These are phyloP conservation scores for Saraca asoca DNA, from an alignment of 331 rosid species.

Conservation along the genomic window DNA sequence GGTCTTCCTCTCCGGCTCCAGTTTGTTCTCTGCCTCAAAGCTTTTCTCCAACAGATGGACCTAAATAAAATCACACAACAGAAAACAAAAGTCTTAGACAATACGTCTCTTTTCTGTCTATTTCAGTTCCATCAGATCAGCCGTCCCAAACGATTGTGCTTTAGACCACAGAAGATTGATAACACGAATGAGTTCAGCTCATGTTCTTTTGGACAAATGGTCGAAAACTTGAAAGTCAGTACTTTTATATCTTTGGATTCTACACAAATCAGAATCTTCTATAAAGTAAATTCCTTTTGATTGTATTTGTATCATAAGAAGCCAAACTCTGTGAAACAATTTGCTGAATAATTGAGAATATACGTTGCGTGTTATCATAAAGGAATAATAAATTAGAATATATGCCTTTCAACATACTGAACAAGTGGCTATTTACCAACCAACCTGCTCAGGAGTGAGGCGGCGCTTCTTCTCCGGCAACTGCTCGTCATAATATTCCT, in stretches of 20 bases:
- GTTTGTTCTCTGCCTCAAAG: conserved; percentile 93
- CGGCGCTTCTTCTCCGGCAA: conserved; percentile 96
- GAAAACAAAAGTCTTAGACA: conserved; percentile 19
- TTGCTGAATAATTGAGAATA: conserved; percentile 14
- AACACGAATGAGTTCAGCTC: conserved; percentile 30
- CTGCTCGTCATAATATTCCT: conserved; percentile 90
- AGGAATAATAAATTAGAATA: conserved; percentile 29
- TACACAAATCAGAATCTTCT: conserved; percentile 24
- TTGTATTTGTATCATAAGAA: not conserved
- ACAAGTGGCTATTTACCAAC: conserved; percentile 23
- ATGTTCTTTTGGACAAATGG: not conserved
- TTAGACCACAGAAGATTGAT: conserved; percentile 8
- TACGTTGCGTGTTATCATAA: conserved; percentile 19
- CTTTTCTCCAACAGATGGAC: conserved; percentile 90
- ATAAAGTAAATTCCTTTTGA: conserved; percentile 23
- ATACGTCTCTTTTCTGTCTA: not conserved
- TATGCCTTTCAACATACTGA: conserved; percentile 28
- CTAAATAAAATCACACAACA: conserved; percentile 40
- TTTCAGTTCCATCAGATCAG: conserved; percentile 16
- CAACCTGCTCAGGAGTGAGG: conserved; percentile 84
- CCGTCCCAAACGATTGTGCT: not conserved
- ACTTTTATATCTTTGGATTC: not conserved
- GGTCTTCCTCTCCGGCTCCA: conserved; percentile 89
- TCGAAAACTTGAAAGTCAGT: conserved; percentile 9
- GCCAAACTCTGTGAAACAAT: conserved; percentile 23